Base-by-base conservation (phyloP, 1,284 basidiomycete species). In the Sutorius eximius region DNA sequence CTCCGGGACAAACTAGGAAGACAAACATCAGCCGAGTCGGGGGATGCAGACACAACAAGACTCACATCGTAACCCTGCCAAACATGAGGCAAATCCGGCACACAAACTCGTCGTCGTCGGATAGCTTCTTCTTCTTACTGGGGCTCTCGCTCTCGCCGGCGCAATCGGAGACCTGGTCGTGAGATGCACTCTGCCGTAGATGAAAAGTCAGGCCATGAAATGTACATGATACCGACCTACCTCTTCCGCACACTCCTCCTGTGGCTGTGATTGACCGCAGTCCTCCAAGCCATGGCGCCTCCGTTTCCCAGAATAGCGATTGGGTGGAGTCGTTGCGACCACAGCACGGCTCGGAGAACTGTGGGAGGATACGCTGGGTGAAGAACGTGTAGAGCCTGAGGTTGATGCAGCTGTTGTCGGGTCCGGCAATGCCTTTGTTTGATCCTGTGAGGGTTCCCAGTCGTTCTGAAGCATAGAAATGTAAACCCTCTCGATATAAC, bases 1-100 rank as follows among this genome's bases (percentile, higher is more conserved):
- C 12, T 52, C 2, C 48, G 43, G 15, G 57, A 61, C 4, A 53
- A 18, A 16, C 57, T 58, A 15, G 11, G 33, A 16, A 11, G 37
- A 45, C 22, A 15, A 11, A n/a, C 11, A 11, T 60, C 0, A 12
- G 13, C 11, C n/a, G 2, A 5, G 18, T 12, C 0, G 34, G 15
- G 15, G 22, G 22, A 36, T 16, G 40, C 5, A n/a, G 15, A 27
- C 30, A 15, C 18, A 10, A 5, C 27, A 11, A 18, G n/a, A 45
- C 49, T 40, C 33, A 59, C 57, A 18, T n/a, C 15, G 1, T 2
- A 20, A 5, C 5, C 5, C 1, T 15, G 15, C 20, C 10, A 4
- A 49, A 4, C 5, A 49, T 38, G 5, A 9, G 1, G 3, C 52
- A 53, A 1, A 53, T 20, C 2, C 34, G 8, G 12, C 54, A 57